Evolutionary conservation across 805 yeast genomes (phyloP), one percentile per base, ranked within the genome.

Genomic region (Scheffersomyces spartinae): DNA sequence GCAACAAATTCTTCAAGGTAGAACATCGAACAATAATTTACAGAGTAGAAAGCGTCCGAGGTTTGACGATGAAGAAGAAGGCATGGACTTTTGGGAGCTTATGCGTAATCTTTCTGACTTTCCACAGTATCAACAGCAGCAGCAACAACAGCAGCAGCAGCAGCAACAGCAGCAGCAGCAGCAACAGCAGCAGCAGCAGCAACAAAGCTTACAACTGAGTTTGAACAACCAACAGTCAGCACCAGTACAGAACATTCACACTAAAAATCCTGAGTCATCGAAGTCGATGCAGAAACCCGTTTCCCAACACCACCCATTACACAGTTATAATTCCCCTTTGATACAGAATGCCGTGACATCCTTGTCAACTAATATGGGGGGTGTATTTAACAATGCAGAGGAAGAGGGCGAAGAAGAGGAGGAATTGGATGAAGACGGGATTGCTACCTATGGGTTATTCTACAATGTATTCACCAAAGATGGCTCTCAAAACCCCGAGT

Each of bases 21-120:
- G 9, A 17, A 9, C 7, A 7, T 9, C 9, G 18, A 17, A 17
- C 18, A 17, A 17, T 7, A 19, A 10, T 7, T 7, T 7, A 7
- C 16, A 27, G 26, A 28, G 23, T n/a, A n/a, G 6, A 15, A 22
- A 13, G 10, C 23, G 10, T 11, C 15, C 31, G 8, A 21, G n/a
- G 7, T 33, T 39, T 18, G 72, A 62, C 18, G 75, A 67, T 8
- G 47, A 62, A 4, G 82, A 73, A 20, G 83, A 72, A 31, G 83
- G 70, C 13, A 37, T 68, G 17, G 84, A 75, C 43, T 77, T 75
- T 42, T 76, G 82, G 79, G 85, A 76, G 34, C 69, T 73, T 3
- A 61, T 77, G 66, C 58, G 77, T 25, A 61, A 72, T 10, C 42
- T 75, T 13, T 68, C 75, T 2, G 66, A 64, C 22, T 43, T 43